Conservation (phyloP, 129 eudicot species). For the Centaurea solstitialis region DNA sequence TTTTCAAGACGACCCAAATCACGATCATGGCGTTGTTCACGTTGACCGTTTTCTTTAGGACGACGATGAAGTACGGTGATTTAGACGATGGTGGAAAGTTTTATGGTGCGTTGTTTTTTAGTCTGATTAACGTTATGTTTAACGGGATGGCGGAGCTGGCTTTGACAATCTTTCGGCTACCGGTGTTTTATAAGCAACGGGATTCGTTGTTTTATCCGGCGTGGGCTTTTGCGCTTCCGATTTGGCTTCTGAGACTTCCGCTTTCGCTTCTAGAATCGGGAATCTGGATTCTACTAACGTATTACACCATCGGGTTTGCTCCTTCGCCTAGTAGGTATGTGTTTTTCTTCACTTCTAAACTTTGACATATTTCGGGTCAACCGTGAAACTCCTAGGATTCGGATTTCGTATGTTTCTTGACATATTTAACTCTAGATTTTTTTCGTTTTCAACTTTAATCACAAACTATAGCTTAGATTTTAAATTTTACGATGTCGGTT, state of each 20-base stretch:
- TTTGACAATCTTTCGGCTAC: conserved; percentile 67
- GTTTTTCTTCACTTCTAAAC: conserved; percentile 2
- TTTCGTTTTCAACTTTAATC: background rate
- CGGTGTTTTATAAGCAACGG: conserved; percentile 83
- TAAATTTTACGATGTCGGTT: too few species aligned
- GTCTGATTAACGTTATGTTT: conserved; percentile 80
- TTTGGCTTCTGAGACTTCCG: conserved; percentile 80
- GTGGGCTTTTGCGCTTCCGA: conserved; percentile 90
- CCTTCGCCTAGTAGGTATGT: conserved; percentile 76
- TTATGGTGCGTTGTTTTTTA: conserved; percentile 77
- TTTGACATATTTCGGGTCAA: conserved; percentile 24
- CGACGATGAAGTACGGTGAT: conserved; percentile 60
- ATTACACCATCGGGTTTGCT: conserved; percentile 85
- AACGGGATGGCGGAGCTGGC: conserved; percentile 88
- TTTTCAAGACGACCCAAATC: conserved; percentile 77
- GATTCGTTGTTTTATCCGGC: conserved; percentile 83
- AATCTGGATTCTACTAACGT: conserved; percentile 80
- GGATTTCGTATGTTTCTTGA: background rate
- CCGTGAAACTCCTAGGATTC: background rate
- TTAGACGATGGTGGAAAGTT: conserved; percentile 68
- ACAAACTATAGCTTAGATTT: background rate
- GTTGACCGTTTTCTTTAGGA: conserved; percentile 77
- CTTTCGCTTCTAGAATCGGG: conserved; percentile 79
- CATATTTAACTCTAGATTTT: background rate
- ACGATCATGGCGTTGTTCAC: conserved; percentile 79